Evolutionary conservation across 176 grass and related monocot species (phyloP), one percentile per base, ranked within the genome.

Genomic region (Musa troglodytarum): DNA sequence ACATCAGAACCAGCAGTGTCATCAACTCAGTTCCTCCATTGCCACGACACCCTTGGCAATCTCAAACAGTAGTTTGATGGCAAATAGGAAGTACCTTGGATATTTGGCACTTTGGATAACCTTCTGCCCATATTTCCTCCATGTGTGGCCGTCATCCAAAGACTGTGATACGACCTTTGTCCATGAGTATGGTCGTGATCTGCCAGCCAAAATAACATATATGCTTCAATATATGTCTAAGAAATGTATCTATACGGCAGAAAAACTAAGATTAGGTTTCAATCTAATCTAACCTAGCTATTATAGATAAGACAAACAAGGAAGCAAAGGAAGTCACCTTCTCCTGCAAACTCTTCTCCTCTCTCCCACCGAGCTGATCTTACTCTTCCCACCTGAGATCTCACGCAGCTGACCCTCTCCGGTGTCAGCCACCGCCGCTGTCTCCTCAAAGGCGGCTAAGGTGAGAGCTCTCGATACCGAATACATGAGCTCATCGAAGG

Each of bases 71-170:
- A 19, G 7, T 62, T 62, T 4, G 10, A 21, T 68, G 11, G 1
- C 3, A 49, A 49, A 68, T 0, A 62, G 20, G 20, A 71, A 8
- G 26, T 55, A 74, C 16, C 74, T 34, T 29, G 74, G 74, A 63
- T 50, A 50, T 6, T 21, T 62, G 12, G 74, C 26, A 9, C 26
- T 49, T 11, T 20, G 74, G 56, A 63, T 76, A 1, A 63, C 56
- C n/a, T 63, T 59, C 74, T 76, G 55, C 53, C 74, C 74, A 50
- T 76, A 76, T 24, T 76, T 76, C n/a, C 74, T 76, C 57, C 74
- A 76, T 11, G 28, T 49, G 57, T 63, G 17, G 17, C 56, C 57
- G 22, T 76, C 74, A 8, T 64, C 71, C 20, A 74, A n/a, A 14
- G 21, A 26, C 20, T 56, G 3, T 13, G 71, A 74, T 2, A 26